A percentile compares a stretch with the other conserved stretches of the same genome.
phyloP scores from a whole-genome alignment of 2,329 filamentous ascomycete species.

The Cucurbitaria berberidis region DNA sequence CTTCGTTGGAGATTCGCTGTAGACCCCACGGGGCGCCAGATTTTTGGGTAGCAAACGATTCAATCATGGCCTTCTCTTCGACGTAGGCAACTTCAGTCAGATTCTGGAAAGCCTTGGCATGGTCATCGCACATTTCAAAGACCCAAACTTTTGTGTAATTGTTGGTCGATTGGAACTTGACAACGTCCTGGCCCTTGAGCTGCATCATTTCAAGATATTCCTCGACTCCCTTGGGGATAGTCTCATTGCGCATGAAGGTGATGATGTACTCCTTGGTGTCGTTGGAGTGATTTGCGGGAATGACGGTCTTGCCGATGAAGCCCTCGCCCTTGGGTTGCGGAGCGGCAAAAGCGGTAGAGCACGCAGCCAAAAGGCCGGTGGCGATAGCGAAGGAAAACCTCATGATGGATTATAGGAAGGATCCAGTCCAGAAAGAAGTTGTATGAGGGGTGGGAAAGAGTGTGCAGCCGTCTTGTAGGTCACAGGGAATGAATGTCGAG shows the following conservation, averaged over 20 bases:
- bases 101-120: conserved; percentile 46
- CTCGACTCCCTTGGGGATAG: conserved; percentile 9
- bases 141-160: conserved; percentile 50
- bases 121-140: conserved; percentile 50
- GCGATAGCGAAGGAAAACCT: conserved; percentile 36
- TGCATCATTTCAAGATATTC: conserved; percentile 24
- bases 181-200: conserved; percentile 44
- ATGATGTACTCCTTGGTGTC: conserved; percentile 42
- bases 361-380: conserved; percentile 35
- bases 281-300: conserved; percentile 32
- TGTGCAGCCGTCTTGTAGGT: conserved; percentile 21
- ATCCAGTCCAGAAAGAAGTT: conserved; percentile 30
- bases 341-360: conserved; percentile 25
- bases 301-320: conserved; percentile 30
- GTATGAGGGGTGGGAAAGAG: conserved; percentile 13
- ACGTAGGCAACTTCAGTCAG: conserved; percentile 51
- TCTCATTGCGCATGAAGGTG: conserved; percentile 28
- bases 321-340: conserved; percentile 21
- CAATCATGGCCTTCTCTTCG: conserved; percentile 49
- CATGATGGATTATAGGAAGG: conserved; percentile 38
- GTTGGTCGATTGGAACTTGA: conserved; percentile 49
- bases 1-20: conserved; percentile 51
- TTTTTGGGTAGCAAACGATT: conserved; percentile 37
- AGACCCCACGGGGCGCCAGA: conserved; percentile 54
- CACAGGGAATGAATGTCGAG: conserved; percentile 25